Conservation (phyloP, 352 stramenopile genomes). For the Pseudoperonospora humuli region DNA sequence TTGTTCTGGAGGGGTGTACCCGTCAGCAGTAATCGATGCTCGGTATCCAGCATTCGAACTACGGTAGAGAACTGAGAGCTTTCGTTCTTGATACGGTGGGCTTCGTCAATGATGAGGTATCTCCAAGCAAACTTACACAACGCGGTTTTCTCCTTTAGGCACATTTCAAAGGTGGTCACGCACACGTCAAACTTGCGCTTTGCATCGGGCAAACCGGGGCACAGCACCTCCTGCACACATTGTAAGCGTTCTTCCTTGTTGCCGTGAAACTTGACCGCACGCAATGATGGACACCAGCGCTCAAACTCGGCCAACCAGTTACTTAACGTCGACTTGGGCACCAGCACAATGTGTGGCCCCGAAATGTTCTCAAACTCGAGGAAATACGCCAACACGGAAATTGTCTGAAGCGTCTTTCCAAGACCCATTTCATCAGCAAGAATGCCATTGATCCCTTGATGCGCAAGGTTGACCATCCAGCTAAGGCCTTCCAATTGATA, state of each 20-base stretch:
- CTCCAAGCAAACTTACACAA: constrained; percentile 88
- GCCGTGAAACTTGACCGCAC: constrained; percentile 90
- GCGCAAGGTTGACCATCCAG: constrained; percentile 98
- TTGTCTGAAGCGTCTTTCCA: constrained; percentile 96
- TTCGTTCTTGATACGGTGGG: constrained; percentile 87
- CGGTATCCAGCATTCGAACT: constrained; percentile 75
- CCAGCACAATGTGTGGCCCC: constrained; percentile 91
- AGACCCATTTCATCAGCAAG: constrained; percentile 96
- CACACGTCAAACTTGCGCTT: constrained; percentile 95
- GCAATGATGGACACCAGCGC: constrained; percentile 88
- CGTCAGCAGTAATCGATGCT: constrained; percentile 88
- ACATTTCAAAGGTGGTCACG: constrained; percentile 97
- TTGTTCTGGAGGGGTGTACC: constrained; percentile 94
- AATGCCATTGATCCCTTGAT: constrained; percentile 99
- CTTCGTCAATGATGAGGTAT: constrained; percentile 85
- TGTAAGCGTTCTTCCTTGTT: constrained; percentile 84
- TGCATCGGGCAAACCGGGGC: constrained; percentile 75
- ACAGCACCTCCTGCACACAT: constrained; percentile 86
- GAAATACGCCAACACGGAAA: constrained; percentile 83
- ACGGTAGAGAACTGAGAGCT: constrained; percentile 83
- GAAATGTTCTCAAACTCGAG: constrained; percentile 75
- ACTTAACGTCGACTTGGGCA: constrained; percentile 90
- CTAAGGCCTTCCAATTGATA: constrained; percentile 98
- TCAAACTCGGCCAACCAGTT: constrained; percentile 92
- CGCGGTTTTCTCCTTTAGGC: constrained; percentile 82